phyloP scores from a whole-genome alignment of 257 asterid species.

The Penstemon newberryi region DNA sequence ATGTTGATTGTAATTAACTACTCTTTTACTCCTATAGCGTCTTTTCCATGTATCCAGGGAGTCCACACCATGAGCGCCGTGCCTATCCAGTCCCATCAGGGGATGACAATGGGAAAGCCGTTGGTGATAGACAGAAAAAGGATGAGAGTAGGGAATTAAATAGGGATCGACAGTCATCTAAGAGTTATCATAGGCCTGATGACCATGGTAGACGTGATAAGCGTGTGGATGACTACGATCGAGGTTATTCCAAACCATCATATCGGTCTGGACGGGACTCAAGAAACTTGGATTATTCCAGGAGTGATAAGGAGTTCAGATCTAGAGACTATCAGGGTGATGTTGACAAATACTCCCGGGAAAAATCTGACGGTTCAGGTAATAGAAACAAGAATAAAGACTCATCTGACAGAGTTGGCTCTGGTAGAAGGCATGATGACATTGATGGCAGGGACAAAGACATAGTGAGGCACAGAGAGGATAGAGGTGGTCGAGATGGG shows the following conservation, averaged over 20 bases:
- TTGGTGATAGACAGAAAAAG: conserved; percentile 49
- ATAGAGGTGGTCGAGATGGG: conserved; percentile 48
- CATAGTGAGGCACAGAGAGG: conserved; percentile 44
- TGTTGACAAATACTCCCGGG: conserved; percentile 45
- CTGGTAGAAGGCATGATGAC: conserved; percentile 53
- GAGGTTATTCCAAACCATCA: conserved; percentile 60
- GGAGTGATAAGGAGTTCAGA: conserved; percentile 53
- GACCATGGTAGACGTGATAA: conserved; percentile 58
- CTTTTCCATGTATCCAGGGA: conserved; percentile 60
- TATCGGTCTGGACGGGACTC: conserved; percentile 61
- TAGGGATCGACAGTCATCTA: conserved; percentile 54
- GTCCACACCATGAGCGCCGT: conserved; percentile 53
- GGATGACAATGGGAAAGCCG: conserved; percentile 41
- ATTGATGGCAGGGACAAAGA: conserved; percentile 47
- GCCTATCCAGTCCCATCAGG: conserved; percentile 55
- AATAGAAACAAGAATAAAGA: conserved; percentile 53
- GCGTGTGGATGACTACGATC: conserved; percentile 60
- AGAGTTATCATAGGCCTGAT: conserved; percentile 52
- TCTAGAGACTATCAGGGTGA: conserved; percentile 54
- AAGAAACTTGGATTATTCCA: conserved; percentile 41
- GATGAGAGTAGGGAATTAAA: conserved; percentile 48
- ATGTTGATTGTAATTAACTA: conserved; percentile 35
- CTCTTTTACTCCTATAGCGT: conserved; percentile 46
- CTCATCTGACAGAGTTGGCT: conserved; percentile 54
- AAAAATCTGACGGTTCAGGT: conserved; percentile 50